phyloP scores from a whole-genome alignment of 805 yeast species.

The Nakazawaea wyomingensis region DNA sequence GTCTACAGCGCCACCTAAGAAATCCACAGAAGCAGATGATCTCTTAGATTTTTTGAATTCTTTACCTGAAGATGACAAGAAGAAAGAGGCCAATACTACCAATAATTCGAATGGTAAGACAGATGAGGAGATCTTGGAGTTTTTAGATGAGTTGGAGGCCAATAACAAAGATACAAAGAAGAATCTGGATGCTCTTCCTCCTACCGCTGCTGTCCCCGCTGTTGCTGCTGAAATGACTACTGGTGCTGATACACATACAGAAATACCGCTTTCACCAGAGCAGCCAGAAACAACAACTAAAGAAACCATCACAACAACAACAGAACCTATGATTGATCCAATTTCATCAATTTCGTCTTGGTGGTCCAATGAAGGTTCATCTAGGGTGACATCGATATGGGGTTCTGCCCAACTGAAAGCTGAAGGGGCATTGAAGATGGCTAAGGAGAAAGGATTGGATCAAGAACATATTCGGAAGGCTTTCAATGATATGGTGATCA shows the following conservation, averaged over 20 bases:
- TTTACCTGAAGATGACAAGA: conserved; percentile 53
- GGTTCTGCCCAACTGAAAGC: conserved; percentile 52
- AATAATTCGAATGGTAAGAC: conserved; percentile 31
- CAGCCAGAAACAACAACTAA: conserved; percentile 4
- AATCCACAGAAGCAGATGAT: conserved; percentile 57
- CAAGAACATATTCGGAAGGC: conserved; percentile 29
- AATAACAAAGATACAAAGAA: conserved; percentile 39
- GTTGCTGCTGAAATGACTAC: too few species aligned
- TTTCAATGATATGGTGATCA: conserved; percentile 34
- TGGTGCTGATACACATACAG: too few species aligned
- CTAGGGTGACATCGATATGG: conserved; percentile 63
- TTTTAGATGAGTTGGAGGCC: conserved; percentile 66
- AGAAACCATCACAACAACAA: too few species aligned
- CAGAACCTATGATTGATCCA: conserved; percentile 42
- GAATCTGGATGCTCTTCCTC: conserved; percentile 4
- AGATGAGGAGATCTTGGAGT: conserved; percentile 49
- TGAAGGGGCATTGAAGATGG: conserved; percentile 46
- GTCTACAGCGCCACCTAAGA: conserved; percentile 18
- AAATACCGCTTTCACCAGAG: conserved; percentile 6
- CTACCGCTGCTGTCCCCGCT: too few species aligned
- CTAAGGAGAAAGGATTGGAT: conserved; percentile 32
- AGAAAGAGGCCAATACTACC: conserved; percentile 16
- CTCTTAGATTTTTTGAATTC: conserved; percentile 78
- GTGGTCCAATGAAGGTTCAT: conserved; percentile 71
- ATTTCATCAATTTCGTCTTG: conserved; percentile 61